Conservation (phyloP, 202 grass and related monocot species). For the Hordeum pubiflorum region DNA sequence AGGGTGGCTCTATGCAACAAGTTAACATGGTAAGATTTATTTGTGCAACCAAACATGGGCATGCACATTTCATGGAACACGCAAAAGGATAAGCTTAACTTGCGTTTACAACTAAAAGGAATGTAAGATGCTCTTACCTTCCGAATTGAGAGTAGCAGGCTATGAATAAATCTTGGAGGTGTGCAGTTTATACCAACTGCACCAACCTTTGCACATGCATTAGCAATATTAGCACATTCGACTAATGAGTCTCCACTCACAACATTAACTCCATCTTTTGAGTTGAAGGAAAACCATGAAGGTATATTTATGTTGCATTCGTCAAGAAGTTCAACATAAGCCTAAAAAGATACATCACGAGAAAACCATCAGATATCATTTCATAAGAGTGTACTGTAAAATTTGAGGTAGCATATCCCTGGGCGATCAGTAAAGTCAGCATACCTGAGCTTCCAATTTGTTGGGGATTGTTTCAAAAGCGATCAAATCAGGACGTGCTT, state of each 20-base stretch:
- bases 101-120: not conserved
- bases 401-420: not conserved
- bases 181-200: slow-evolving; percentile 96
- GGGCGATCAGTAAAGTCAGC: not conserved
- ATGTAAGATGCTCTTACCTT: slow-evolving; percentile 42
- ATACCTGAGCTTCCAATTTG: slow-evolving; percentile 92
- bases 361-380: slow-evolving; percentile 11
- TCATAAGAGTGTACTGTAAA: slow-evolving; percentile 13
- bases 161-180: slow-evolving; percentile 88
- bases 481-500: slow-evolving; percentile 72
- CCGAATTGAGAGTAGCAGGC: slow-evolving; percentile 56
- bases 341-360: slow-evolving; percentile 28
- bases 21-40: not conserved
- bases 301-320: slow-evolving; percentile 71
- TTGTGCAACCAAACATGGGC: not conserved
- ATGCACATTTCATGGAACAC: not conserved
- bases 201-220: slow-evolving; percentile 59
- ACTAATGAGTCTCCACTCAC: slow-evolving; percentile 78
- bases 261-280: slow-evolving; percentile 77
- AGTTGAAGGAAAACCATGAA: slow-evolving; percentile 95
- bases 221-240: slow-evolving; percentile 67
- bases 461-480: slow-evolving; percentile 98
- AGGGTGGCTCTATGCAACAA: no score
- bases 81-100: not conserved
- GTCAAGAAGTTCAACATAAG: slow-evolving; percentile 86